Percentiles rank a stretch among this genome's conserved stretches.
phyloP scores from a whole-genome alignment of 139 green algal genomes.

The Chlorella vulgaris region DNA sequence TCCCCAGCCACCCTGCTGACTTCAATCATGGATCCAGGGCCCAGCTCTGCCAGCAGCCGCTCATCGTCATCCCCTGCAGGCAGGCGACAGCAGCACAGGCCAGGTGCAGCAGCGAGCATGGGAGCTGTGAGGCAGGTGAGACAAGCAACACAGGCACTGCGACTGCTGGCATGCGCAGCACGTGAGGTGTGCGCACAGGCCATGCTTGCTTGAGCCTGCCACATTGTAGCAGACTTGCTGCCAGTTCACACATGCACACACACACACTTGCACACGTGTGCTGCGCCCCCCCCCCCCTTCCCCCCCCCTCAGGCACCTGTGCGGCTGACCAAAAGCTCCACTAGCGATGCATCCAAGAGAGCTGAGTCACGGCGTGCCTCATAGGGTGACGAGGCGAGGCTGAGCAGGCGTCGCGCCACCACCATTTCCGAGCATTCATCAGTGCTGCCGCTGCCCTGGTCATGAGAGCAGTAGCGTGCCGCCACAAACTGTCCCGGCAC shows the following conservation, averaged over 20 bases:
- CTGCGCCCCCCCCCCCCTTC: not conserved
- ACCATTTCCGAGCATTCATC: not conserved
- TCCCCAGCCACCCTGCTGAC: conserved; percentile 75
- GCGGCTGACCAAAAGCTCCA: conserved; percentile 65
- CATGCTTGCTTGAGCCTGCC: too few species aligned
- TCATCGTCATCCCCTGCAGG: conserved; percentile 39
- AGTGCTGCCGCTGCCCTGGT: conserved; percentile 1
- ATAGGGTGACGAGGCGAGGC: conserved; percentile 67
- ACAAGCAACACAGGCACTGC: not conserved
- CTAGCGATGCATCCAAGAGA: conserved; percentile 71
- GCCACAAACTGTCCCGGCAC: conserved; percentile 69
- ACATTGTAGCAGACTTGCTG: too few species aligned
- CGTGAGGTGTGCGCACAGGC: too few species aligned
- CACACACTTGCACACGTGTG: not conserved
- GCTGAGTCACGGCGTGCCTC: conserved; percentile 66
- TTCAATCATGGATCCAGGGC: conserved; percentile 56
- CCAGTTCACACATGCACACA: too few species aligned
- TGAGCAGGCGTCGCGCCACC: conserved; percentile 8
- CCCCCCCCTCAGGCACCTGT: not conserved
- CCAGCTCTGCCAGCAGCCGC: conserved; percentile 53
- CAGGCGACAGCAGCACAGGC: not conserved
- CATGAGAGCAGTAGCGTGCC: conserved; percentile 29
- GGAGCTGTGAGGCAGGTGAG: not conserved
- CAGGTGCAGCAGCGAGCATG: not conserved
- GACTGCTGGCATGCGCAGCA: too few species aligned